Evolutionary conservation across 1,284 basidiomycete genomes (phyloP).

Genomic region (Pseudozyma tsukubaensis): DNA sequence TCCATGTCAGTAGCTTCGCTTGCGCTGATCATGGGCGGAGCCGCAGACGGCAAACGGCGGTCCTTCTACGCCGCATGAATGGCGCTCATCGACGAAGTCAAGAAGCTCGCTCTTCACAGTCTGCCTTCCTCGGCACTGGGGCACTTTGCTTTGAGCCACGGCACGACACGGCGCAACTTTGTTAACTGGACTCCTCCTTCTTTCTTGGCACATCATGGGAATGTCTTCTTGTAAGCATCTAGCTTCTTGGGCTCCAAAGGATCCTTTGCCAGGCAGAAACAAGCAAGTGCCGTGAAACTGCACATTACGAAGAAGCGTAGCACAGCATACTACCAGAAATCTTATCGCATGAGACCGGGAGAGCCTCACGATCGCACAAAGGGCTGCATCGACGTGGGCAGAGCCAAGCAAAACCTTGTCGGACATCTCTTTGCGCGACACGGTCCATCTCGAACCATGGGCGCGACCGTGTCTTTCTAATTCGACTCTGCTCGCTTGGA

Average conservation of each 20-base stretch:
- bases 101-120: neutral
- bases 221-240: no score
- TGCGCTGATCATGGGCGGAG: neutral
- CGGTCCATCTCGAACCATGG: neutral
- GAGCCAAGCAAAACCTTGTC: neutral
- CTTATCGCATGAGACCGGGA: neutral
- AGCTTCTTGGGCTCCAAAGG: no score
- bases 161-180: no score
- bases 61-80: conserved; percentile 1
- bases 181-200: no score
- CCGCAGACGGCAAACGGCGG: neutral
- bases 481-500: conserved; percentile 3
- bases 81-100: neutral
- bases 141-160: neutral
- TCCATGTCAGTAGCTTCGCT: neutral
- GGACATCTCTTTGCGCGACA: conserved; percentile 3
- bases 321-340: neutral
- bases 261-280: no score
- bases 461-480: neutral
- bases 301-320: no score
- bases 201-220: no score
- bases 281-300: no score
- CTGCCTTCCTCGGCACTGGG: neutral
- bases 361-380: neutral
- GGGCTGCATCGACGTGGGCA: neutral